Percentiles rank a stretch among this genome's conserved stretches.
Conservation (phyloP, 2,329 filamentous ascomycete genomes). For the Cadophora gregata region DNA sequence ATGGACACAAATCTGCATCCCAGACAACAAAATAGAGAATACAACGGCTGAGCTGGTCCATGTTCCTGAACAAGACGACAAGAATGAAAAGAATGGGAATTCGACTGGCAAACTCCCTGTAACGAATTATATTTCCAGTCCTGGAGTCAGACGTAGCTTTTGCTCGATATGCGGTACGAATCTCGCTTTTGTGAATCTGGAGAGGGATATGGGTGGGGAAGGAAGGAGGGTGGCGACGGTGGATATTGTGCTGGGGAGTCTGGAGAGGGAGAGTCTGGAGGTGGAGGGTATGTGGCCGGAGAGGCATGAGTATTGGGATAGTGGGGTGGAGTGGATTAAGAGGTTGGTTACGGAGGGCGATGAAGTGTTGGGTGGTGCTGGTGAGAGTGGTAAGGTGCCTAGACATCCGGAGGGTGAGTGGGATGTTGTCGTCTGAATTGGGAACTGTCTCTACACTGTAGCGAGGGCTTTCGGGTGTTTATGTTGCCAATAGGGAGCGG, state of each 20-base stretch:
- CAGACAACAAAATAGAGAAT: not conserved
- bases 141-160: slow-evolving; percentile 37
- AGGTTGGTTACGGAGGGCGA: slow-evolving; percentile 21
- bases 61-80: not conserved
- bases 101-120: slow-evolving; percentile 1
- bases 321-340: slow-evolving; percentile 38
- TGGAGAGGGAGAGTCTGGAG: slow-evolving; percentile 35
- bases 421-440: not conserved
- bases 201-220: slow-evolving; percentile 11
- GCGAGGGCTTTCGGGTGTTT: too few species aligned
- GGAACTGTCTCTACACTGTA: too few species aligned
- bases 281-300: slow-evolving; percentile 31
- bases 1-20: slow-evolving; percentile 8
- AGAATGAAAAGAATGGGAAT: too few species aligned
- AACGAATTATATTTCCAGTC: slow-evolving; percentile 30
- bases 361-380: not conserved
- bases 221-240: slow-evolving; percentile 20
- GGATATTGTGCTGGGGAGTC: slow-evolving; percentile 39
- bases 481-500: too few species aligned
- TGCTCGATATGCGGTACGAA: slow-evolving; percentile 40
- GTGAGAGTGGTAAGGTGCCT: not conserved
- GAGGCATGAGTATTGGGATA: slow-evolving; percentile 39
- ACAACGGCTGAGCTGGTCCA: not conserved
- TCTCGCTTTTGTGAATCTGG: slow-evolving; percentile 34
- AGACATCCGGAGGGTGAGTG: slow-evolving; percentile 17